A percentile compares a stretch with the other conserved stretches of the same genome.
Conservation (phyloP, 306 rosid genomes). For the Sechiopsis laciniata region DNA sequence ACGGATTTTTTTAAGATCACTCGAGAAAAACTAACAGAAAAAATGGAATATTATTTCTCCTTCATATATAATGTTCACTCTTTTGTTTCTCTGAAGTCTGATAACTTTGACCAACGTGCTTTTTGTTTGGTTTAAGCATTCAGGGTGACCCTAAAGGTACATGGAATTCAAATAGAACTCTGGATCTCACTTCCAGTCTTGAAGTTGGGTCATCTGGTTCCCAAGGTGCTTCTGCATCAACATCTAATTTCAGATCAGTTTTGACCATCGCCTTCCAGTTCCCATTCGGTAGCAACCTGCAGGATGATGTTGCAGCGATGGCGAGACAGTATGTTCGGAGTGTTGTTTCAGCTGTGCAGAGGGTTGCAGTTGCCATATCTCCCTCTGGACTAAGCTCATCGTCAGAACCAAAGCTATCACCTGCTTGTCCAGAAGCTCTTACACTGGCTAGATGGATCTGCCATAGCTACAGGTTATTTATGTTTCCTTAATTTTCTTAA, state of each 20-base stretch:
- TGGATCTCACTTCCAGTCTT: conserved; percentile 82
- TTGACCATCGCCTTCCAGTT: conserved; percentile 95
- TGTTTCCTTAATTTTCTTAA: not conserved
- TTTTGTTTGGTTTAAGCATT: conserved; percentile 9
- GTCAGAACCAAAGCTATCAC: conserved; percentile 54
- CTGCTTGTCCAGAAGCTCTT: conserved; percentile 76
- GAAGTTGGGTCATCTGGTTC: conserved; percentile 65
- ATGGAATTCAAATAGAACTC: conserved; percentile 47
- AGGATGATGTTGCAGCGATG: conserved; percentile 73
- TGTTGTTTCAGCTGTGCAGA: conserved; percentile 82
- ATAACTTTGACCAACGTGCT: conserved; percentile 7
- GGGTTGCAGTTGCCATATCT: conserved; percentile 92
- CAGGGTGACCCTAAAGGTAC: conserved; percentile 70
- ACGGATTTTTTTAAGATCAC: too few relatives aligned
- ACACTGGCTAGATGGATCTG: conserved; percentile 84
- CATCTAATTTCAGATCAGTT: conserved; percentile 60
- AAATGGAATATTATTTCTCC: too few relatives aligned
- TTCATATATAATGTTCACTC: too few relatives aligned
- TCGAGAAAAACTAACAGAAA: too few relatives aligned
- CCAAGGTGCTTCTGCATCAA: conserved; percentile 35
- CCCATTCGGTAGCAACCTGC: conserved; percentile 67
- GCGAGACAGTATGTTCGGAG: conserved; percentile 82
- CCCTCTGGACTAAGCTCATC: conserved; percentile 61
- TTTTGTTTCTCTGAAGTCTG: not conserved
- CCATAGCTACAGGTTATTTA: conserved; percentile 66